Evolutionary conservation across 2,329 filamentous ascomycete species (phyloP).

Genomic region (Ceratocystis cacaofunesta): DNA sequence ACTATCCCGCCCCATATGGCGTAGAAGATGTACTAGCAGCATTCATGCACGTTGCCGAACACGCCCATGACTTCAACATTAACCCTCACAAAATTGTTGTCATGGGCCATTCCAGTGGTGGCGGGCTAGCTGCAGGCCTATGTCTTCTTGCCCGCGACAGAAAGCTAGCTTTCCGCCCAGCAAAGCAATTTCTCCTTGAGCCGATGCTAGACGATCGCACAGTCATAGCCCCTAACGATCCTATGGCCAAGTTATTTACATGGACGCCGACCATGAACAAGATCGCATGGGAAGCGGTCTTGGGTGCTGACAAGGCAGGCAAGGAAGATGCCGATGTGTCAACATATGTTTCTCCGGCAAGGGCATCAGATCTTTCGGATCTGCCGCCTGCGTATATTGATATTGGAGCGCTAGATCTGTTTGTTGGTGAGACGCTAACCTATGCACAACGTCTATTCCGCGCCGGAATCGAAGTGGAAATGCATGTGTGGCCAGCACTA

Average conservation of each 20-base stretch:
- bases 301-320: constrained; percentile 18
- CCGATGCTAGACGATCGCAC: constrained; percentile 26
- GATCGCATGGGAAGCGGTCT: constrained; percentile 20
- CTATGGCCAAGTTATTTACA: constrained; percentile 1
- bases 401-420: constrained; percentile 27
- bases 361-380: constrained; percentile 20
- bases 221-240: constrained; percentile 8
- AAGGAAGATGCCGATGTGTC: constrained; percentile 17
- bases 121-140: constrained; percentile 18
- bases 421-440: constrained; percentile 24
- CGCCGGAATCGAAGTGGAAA: constrained; percentile 26
- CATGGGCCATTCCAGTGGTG: constrained; percentile 20
- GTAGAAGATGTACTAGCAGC: constrained; percentile 26
- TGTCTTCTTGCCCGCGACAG: constrained; percentile 28
- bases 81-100: constrained; percentile 19
- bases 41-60: constrained; percentile 20
- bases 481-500: constrained; percentile 29
- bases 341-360: constrained; percentile 20
- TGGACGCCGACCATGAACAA: constrained; percentile 19
- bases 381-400: constrained; percentile 29
- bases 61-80: constrained; percentile 20
- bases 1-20: constrained; percentile 26
- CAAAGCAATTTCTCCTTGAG: constrained; percentile 24
- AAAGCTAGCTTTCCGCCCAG: constrained; percentile 20
- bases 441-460: constrained; percentile 24